Conservation (phyloP, 345 rosid species). For the Sonneratia alba region DNA sequence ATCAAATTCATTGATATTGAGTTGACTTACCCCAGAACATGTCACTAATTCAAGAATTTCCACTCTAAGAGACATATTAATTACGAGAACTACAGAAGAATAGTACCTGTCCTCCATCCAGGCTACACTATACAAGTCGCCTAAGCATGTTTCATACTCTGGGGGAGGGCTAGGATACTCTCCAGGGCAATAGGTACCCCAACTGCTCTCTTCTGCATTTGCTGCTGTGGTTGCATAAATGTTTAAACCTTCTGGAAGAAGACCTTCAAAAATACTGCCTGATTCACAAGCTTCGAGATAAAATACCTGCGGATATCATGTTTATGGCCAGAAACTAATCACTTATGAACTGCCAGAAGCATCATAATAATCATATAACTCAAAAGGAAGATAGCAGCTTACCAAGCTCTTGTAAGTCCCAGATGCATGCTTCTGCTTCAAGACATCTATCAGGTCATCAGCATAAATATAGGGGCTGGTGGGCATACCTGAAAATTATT, state of each 20-base stretch:
- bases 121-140: slow-evolving; percentile 92
- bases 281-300: slow-evolving; percentile 99
- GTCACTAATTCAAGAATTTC: neutral
- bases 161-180: slow-evolving; percentile 83
- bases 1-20: neutral
- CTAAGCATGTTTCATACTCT: slow-evolving; percentile 90
- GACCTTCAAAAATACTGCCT: slow-evolving; percentile 96
- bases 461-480: slow-evolving; percentile 77
- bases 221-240: slow-evolving; percentile 94
- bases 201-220: slow-evolving; percentile 90
- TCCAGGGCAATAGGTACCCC: slow-evolving; percentile 99
- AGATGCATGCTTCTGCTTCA: slow-evolving; percentile 72
- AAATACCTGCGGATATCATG: slow-evolving; percentile 54
- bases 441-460: slow-evolving; percentile 53
- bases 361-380: neutral
- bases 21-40: neutral
- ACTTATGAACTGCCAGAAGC: neutral
- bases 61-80: neutral
- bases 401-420: slow-evolving; percentile 85
- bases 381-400: slow-evolving; percentile 8
- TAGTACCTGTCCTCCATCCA: slow-evolving; percentile 99
- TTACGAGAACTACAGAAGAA: neutral
- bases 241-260: slow-evolving; percentile 83
- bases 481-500: slow-evolving; percentile 74
- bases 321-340: neutral